Evolutionary conservation across 2,329 filamentous ascomycete genomes (phyloP), one percentile per base, ranked within the genome.

Genomic region (Botrytis byssoidea): DNA sequence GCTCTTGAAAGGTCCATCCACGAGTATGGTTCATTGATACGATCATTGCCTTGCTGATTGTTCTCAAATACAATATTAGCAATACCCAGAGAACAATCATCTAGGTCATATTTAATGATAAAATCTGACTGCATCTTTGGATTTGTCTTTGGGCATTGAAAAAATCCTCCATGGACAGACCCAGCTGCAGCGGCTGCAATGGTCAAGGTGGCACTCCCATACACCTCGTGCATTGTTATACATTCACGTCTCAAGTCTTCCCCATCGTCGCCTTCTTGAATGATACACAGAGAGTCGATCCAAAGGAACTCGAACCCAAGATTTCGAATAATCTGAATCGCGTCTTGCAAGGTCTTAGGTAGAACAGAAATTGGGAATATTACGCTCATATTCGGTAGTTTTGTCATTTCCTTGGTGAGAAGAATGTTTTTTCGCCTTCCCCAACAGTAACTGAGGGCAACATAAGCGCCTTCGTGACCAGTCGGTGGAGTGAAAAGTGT

Each of bases 1-100:
- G 29, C 4, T 67, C 42, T 35, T 51, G 64, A 22, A 67, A 67
- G 5, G 64, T 67, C 29, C 44, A 67, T n/a, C 64, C 64, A 46
- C 29, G 64, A 5, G 42, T 67, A 22, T 67, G 64, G 64, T 3
- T 67, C n/a, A 10, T 55, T 51, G 4, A 67, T 67, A 25, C 44
- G 42, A 2, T n/a, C 32, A 25, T 35, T 32, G 6, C 64, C 42
- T 40, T 22, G 20, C 12, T 46, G 12, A 3, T 44, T 67, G 8
- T n/a, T n/a, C 12, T 67, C 64, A 40, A 67, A 67, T 6, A 67
- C 46, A n/a, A 55, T 18, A 22, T 37, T 29, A 25, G 35, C 29
- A 10, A 18, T 55, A 9, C 64, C 8, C 5, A 16, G 14, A 4
- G 29, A 35, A 35, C 29, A 44, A 20, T 32, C 29, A 16, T 25